Conservation (phyloP, 31 red algal species). For the Odonthalia washingtoniensis region DNA sequence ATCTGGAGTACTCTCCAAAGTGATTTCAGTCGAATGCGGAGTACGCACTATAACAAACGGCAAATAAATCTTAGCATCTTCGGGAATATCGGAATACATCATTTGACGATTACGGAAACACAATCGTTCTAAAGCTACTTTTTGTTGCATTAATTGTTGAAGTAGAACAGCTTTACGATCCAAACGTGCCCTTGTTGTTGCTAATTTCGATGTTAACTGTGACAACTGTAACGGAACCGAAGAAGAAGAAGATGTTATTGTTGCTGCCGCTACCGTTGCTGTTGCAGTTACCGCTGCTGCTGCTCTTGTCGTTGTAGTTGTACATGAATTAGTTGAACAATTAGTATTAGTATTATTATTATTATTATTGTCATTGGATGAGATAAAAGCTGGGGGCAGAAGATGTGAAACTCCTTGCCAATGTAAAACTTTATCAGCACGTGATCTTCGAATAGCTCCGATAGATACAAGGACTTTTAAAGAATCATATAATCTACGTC, state of each 20-base stretch:
- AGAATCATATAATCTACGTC: constrained; percentile 64
- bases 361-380: too few relatives aligned
- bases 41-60: constrained; percentile 72
- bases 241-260: not conserved
- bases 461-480: constrained; percentile 68
- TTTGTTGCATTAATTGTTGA: constrained; percentile 21
- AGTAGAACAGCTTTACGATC: constrained; percentile 30
- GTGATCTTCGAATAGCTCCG: constrained; percentile 49
- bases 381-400: constrained; percentile 5
- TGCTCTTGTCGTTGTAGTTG: too few relatives aligned
- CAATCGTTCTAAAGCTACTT: constrained; percentile 33
- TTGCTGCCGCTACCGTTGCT: not conserved
- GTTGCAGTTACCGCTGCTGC: not conserved
- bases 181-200: not conserved
- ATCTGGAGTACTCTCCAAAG: constrained; percentile 35
- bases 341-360: too few relatives aligned
- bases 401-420: constrained; percentile 56
- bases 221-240: not conserved
- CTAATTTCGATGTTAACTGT: not conserved
- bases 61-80: constrained; percentile 33
- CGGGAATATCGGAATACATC: not conserved
- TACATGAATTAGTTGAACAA: too few relatives aligned
- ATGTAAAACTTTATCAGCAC: constrained; percentile 37
- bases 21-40: constrained; percentile 43
- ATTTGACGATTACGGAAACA: constrained; percentile 45